Conservation (phyloP, 2,329 filamentous ascomycete genomes). For the Chrysosporium keratinophilum region DNA sequence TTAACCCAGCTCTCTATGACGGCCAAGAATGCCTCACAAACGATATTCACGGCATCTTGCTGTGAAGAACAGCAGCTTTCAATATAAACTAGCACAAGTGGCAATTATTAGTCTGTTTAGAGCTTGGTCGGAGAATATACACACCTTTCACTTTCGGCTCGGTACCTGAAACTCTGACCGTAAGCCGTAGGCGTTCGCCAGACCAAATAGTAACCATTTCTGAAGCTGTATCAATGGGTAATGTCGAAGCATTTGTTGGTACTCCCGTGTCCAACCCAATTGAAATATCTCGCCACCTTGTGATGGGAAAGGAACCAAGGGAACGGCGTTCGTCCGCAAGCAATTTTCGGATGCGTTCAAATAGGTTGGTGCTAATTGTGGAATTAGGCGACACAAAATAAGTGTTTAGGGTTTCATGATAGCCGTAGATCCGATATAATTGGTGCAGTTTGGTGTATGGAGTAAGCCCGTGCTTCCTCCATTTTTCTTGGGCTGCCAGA, state of each 20-base stretch:
- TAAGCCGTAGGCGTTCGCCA: slow-evolving; percentile 46
- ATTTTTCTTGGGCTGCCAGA: slow-evolving; percentile 44
- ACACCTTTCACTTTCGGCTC: slow-evolving; percentile 56
- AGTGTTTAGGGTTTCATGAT: slow-evolving; percentile 54
- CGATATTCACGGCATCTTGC: slow-evolving; percentile 28
- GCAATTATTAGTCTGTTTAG: background rate
- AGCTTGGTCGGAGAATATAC: slow-evolving; percentile 15
- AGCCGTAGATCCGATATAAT: slow-evolving; percentile 49
- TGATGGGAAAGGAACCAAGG: slow-evolving; percentile 44
- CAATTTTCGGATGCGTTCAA: slow-evolving; percentile 43
- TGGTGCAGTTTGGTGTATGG: slow-evolving; percentile 48
- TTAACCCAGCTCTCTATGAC: slow-evolving; percentile 33
- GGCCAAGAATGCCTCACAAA: slow-evolving; percentile 30
- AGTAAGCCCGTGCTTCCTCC: slow-evolving; percentile 44
- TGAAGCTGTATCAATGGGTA: slow-evolving; percentile 47
- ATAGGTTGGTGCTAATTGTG: slow-evolving; percentile 44
- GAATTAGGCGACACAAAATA: slow-evolving; percentile 52
- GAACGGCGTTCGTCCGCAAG: slow-evolving; percentile 34
- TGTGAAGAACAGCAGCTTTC: slow-evolving; percentile 32
- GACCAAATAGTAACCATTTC: slow-evolving; percentile 57
- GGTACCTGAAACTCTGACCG: slow-evolving; percentile 51
- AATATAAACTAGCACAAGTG: slow-evolving; percentile 30
- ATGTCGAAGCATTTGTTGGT: slow-evolving; percentile 40
- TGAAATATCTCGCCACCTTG: slow-evolving; percentile 53
- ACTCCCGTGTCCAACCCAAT: slow-evolving; percentile 49